Base-by-base conservation (phyloP, 2,329 filamentous ascomycete species). In the Talaromyces verruculosus region DNA sequence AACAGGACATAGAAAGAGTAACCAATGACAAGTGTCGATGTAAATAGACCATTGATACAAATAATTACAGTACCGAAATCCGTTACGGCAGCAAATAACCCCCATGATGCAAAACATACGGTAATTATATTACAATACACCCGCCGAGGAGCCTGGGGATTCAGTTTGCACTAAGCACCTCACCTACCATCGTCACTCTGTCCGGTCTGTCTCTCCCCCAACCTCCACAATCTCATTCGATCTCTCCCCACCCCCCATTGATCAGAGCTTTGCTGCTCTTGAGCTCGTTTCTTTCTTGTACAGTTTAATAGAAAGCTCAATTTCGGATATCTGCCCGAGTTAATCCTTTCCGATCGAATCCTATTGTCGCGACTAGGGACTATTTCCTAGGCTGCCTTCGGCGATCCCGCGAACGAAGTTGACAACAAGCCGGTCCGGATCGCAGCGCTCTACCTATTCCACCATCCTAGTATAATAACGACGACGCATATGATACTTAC, bases 261-360 rank as follows among this genome's bases (percentile, higher is more conserved):
- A 66, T 63, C 65, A 59, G 65, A 39, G 65, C 65, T 63, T 63
- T 30, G 61, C 35, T 60, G 65, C 65, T 66, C 61, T 51, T 63
- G 62, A 58, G 37, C 51, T 58, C 11, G 3, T 33, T 17, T 28
- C 6, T n/a, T 43, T 43, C 3, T 33, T 60, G 57, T 60, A 60
- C 39, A 57, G 33, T 57, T 57, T 2, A 57, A 25, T 57, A 25
- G 8, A 3, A 57, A 57, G 53, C 33, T 39, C 19, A 57, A 22
- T 25, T 2, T 10, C 33, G n/a, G n/a, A 57, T 57, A 57, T 17
- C 8, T n/a, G 5, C 11, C n/a, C 1, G 5, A 15, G 1, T 17
- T 17, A 22, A 2, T 39, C 10, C n/a, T 22, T 8, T 39, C 53
- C 53, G 30, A 57, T 57, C 51, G 17, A 55, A 19, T 43, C 57